Evolutionary conservation across 805 yeast genomes (phyloP).

Genomic region (Isabelozyma heimii): DNA sequence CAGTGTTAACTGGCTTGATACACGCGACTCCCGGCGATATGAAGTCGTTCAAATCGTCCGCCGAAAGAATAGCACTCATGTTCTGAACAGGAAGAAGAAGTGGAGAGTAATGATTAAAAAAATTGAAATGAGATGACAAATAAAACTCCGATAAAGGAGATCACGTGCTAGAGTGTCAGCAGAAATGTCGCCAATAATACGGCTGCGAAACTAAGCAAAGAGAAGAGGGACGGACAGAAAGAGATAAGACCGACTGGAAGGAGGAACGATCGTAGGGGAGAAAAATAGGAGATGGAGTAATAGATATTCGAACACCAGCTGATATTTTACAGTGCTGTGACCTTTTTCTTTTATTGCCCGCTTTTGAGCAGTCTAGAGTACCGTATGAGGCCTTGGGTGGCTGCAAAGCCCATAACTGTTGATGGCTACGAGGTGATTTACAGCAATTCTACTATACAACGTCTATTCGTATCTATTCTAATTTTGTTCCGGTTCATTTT

Average conservation of each 20-base stretch:
- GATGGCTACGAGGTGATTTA: too few relatives aligned
- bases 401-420: too few relatives aligned
- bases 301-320: too few relatives aligned
- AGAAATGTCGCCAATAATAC: background rate
- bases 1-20: slow-evolving; percentile 63
- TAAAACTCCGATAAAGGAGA: background rate
- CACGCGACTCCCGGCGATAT: slow-evolving; percentile 94
- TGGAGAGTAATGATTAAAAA: background rate
- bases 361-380: too few relatives aligned
- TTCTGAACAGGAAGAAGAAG: background rate
- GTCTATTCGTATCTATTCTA: background rate
- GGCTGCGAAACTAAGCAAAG: background rate
- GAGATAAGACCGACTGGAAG: too few relatives aligned
- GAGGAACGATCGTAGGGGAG: too few relatives aligned
- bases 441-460: too few relatives aligned
- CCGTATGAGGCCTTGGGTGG: too few relatives aligned
- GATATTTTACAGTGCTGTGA: too few relatives aligned
- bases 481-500: slow-evolving; percentile 1
- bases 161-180: background rate
- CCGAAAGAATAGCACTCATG: slow-evolving; percentile 87
- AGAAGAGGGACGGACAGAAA: too few relatives aligned
- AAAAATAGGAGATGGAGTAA: too few relatives aligned
- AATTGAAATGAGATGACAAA: background rate
- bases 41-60: slow-evolving; percentile 90
- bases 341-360: too few relatives aligned